Conservation (phyloP, 345 rosid genomes). For the Bruguiera sexangula region DNA sequence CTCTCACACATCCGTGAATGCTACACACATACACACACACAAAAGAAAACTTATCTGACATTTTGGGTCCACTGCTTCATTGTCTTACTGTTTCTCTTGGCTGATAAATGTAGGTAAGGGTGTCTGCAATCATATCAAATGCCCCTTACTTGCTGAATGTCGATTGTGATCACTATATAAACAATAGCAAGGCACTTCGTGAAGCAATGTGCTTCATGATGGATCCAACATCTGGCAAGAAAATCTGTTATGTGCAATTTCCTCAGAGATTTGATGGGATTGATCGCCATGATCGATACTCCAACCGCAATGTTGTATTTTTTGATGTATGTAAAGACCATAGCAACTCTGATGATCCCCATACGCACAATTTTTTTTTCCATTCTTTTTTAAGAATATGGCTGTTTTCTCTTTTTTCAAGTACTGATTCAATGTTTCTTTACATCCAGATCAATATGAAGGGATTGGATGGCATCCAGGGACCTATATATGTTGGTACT, state of each 20-base stretch:
- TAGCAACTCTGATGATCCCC: background rate
- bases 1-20: background rate
- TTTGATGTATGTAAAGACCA: background rate
- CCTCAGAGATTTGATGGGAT: too few species aligned
- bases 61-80: background rate
- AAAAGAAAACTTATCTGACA: background rate
- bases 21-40: background rate
- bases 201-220: too few species aligned
- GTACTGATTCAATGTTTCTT: constrained; percentile 3
- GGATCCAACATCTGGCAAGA: too few species aligned
- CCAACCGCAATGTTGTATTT: too few species aligned
- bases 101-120: constrained; percentile 48
- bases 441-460: constrained; percentile 82
- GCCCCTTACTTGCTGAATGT: constrained; percentile 79
- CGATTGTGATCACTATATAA: constrained; percentile 73
- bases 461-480: constrained; percentile 90
- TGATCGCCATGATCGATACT: too few species aligned
- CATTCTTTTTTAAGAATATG: background rate
- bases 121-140: constrained; percentile 68
- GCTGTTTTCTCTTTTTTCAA: background rate
- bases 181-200: too few species aligned
- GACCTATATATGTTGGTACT: constrained; percentile 91
- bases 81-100: constrained; percentile 9
- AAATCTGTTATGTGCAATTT: too few species aligned
- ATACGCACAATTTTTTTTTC: background rate